Percentiles rank a stretch among this genome's conserved stretches.
phyloP scores from a whole-genome alignment of 768 basidiomycete genomes.

The Serendipita indica region DNA sequence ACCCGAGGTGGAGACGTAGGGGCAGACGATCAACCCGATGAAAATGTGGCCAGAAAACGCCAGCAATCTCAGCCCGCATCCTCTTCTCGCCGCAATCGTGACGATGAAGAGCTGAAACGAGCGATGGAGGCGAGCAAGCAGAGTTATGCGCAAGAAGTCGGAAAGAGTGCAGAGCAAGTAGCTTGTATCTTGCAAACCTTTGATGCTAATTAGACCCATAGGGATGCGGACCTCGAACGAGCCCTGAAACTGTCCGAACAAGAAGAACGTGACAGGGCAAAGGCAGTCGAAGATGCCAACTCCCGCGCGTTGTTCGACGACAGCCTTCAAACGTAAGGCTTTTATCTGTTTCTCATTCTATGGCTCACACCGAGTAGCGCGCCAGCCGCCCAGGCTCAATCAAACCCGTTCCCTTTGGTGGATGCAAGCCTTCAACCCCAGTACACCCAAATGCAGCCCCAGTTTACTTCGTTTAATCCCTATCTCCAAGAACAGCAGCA shows the following conservation, averaged over 20 bases:
- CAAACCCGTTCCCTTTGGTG: constrained; percentile 46
- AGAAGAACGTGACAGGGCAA: constrained; percentile 66
- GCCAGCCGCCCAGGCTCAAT: constrained; percentile 16
- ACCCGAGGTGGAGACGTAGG: constrained; percentile 38
- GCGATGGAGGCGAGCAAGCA: constrained; percentile 89
- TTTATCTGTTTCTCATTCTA: constrained; percentile 5
- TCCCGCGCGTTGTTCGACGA: constrained; percentile 75
- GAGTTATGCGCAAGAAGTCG: constrained; percentile 39
- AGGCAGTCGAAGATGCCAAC: constrained; percentile 59
- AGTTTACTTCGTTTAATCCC: constrained; percentile 87
- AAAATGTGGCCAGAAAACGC: constrained; percentile 29
- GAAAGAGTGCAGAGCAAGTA: constrained; percentile 35
- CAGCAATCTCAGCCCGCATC: constrained; percentile 28
- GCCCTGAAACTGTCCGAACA: constrained; percentile 81
- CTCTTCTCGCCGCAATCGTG: constrained; percentile 12
- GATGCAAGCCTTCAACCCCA: constrained; percentile 42
- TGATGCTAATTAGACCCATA: constrained; percentile 8
- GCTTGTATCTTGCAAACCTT: background rate
- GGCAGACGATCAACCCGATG: constrained; percentile 28
- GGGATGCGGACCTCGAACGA: constrained; percentile 64
- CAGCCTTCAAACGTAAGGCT: constrained; percentile 52
- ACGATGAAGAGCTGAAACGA: constrained; percentile 62
- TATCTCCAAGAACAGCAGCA: constrained; percentile 79
- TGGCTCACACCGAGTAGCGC: background rate
- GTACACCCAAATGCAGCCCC: constrained; percentile 46